phyloP scores from a whole-genome alignment of 148 eudicot species.

The Rhododendron molle region DNA sequence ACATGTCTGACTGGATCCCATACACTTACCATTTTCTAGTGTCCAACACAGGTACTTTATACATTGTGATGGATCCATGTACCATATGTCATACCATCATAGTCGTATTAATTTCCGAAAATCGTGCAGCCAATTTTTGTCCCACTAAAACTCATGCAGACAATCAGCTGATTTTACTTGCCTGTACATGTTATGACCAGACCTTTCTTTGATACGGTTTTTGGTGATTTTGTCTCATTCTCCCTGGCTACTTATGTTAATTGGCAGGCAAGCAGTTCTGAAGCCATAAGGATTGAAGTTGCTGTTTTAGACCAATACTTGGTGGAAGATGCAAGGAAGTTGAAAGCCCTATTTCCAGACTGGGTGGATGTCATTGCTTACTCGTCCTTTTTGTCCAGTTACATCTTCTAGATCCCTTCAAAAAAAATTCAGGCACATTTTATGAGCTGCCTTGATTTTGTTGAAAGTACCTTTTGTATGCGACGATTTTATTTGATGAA shows the following conservation, averaged over 20 bases:
- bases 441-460: neutral
- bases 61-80: neutral
- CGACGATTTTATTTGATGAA: neutral
- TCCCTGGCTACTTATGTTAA: neutral
- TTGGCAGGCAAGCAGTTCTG: constrained; percentile 70
- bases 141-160: neutral
- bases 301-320: constrained; percentile 77
- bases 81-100: neutral
- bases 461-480: neutral
- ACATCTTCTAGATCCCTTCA: constrained; percentile 48
- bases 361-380: constrained; percentile 78
- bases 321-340: constrained; percentile 38
- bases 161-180: neutral
- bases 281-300: constrained; percentile 63
- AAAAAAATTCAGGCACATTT: neutral
- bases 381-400: constrained; percentile 70
- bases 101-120: neutral
- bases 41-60: neutral
- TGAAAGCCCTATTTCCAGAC: constrained; percentile 70
- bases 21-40: neutral
- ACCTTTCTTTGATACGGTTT: neutral
- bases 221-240: neutral
- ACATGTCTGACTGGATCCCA: neutral
- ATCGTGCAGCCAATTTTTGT: neutral
- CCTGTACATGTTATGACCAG: neutral